Percentiles rank a stretch among this genome's conserved stretches.
phyloP scores from a whole-genome alignment of 768 basidiomycete species.

The Pleurotus tuber-regium region DNA sequence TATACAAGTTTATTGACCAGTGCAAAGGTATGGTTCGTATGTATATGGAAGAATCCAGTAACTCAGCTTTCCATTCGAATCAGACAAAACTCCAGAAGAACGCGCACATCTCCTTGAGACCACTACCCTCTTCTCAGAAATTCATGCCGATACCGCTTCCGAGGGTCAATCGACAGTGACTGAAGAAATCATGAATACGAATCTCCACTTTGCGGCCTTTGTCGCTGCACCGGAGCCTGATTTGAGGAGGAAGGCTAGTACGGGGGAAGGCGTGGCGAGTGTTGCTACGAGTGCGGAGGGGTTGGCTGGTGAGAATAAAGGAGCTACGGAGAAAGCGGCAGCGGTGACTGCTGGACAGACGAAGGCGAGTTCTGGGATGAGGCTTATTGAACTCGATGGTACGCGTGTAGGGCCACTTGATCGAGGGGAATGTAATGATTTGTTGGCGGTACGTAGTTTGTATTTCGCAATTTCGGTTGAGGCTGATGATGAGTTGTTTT shows the following conservation, averaged over 20 bases:
- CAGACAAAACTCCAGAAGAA: constrained; percentile 69
- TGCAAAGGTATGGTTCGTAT: constrained; percentile 46
- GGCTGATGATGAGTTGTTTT: not conserved
- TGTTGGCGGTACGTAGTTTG: constrained; percentile 46
- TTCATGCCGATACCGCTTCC: constrained; percentile 70
- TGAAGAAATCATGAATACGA: constrained; percentile 54
- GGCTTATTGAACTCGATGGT: constrained; percentile 86
- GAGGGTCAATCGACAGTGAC: constrained; percentile 71
- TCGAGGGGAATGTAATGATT: constrained; percentile 57
- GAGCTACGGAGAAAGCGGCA: constrained; percentile 16
- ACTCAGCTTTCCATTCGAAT: not conserved
- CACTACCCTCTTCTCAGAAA: constrained; percentile 71
- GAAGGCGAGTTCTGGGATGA: constrained; percentile 28
- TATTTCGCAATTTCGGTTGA: not conserved
- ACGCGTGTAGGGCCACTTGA: constrained; percentile 77
- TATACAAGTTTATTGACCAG: constrained; percentile 64
- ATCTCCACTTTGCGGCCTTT: constrained; percentile 88
- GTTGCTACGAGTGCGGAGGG: no score
- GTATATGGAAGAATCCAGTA: not conserved
- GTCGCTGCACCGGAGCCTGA: constrained; percentile 58
- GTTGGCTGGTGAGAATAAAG: constrained; percentile 10
- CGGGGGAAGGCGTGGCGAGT: constrained; percentile 17
- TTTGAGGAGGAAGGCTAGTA: constrained; percentile 23
- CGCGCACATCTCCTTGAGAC: constrained; percentile 74
- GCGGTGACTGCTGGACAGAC: constrained; percentile 15